Base-by-base conservation (phyloP, 352 stramenopile genomes). In the Pseudoperonospora humuli region DNA sequence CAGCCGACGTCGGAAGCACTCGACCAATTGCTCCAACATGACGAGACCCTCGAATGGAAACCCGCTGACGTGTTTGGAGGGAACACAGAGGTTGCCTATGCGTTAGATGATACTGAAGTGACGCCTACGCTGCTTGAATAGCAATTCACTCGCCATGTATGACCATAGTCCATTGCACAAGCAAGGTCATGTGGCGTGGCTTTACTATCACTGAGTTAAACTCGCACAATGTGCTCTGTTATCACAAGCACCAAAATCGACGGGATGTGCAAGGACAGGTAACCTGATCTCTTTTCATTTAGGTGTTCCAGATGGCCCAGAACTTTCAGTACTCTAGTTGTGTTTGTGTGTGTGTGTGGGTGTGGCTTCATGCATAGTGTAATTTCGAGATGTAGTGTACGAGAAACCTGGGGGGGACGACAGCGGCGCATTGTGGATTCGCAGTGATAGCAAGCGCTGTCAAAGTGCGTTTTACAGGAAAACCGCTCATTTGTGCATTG, bases 31-130 rank as follows among this genome's bases (percentile, higher is more conserved):
- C 39, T 72, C 4, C 47, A 63, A 14, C 39, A 38, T 41, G 54
- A 64, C 14, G 57, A 60, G 10, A 10, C 37, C 4, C 23, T 57
- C 9, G 66, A 73, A 18, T 70, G 59, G 58, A 73, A 70, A 48
- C 9, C 33, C 2, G 13, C 38, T 4, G 54, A 39, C n/a, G 21
- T 29, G 6, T 59, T 63, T 20, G 49, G 62, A 6, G 24, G 15
- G n/a, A 48, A 61, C 21, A 20, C 27, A n/a, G 40, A 45, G 9
- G 35, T 52, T 14, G 45, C 53, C 18, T 65, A 56, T 44, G 61
- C 33, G 20, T 54, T 75, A 23, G 36, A 36, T 11, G 64, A 72
- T 10, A 45, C 38, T 35, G 45, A 27, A 39, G 45, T 62, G 26
- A 28, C 61, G 9, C 60, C 61, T 5, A 42, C 59, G 8, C 18